These are phyloP conservation scores for Trichoderma sp. DNA, from an alignment of 2,329 filamentous ascomycete genomes.

Conservation along the genomic window DNA sequence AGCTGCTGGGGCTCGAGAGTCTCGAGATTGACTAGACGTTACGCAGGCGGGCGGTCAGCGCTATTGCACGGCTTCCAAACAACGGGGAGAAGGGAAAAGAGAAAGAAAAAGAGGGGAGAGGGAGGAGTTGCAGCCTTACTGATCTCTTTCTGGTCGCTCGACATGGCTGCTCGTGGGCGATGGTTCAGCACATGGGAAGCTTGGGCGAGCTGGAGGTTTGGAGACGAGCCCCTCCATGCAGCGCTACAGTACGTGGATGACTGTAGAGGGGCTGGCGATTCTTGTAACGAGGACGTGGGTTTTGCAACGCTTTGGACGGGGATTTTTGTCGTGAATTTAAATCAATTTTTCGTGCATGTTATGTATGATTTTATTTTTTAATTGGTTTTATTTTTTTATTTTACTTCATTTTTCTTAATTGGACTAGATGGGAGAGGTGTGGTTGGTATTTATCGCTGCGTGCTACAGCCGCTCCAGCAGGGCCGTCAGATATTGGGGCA, in stretches of 20 bases:
- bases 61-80: neutral
- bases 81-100: neutral
- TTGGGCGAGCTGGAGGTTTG: slow-evolving; percentile 7
- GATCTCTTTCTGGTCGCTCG: slow-evolving; percentile 35
- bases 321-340: neutral
- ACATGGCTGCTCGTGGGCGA: slow-evolving; percentile 28
- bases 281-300: slow-evolving; percentile 29
- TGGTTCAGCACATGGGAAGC: neutral
- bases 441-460: neutral
- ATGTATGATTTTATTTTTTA: neutral
- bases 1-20: slow-evolving; percentile 82
- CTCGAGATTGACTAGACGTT: slow-evolving; percentile 58
- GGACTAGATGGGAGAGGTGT: neutral
- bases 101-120: neutral
- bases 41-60: neutral
- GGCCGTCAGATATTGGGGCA: slow-evolving; percentile 44
- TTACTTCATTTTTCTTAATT: neutral
- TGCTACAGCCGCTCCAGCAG: slow-evolving; percentile 49
- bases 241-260: slow-evolving; percentile 30
- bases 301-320: neutral
- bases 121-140: slow-evolving; percentile 23
- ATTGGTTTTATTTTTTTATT: neutral
- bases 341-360: neutral
- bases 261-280: slow-evolving; percentile 32
- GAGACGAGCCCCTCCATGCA: slow-evolving; percentile 27